These are phyloP conservation scores for Xanthoceras sorbifolium DNA, from an alignment of 345 rosid genomes.

Conservation along the genomic window DNA sequence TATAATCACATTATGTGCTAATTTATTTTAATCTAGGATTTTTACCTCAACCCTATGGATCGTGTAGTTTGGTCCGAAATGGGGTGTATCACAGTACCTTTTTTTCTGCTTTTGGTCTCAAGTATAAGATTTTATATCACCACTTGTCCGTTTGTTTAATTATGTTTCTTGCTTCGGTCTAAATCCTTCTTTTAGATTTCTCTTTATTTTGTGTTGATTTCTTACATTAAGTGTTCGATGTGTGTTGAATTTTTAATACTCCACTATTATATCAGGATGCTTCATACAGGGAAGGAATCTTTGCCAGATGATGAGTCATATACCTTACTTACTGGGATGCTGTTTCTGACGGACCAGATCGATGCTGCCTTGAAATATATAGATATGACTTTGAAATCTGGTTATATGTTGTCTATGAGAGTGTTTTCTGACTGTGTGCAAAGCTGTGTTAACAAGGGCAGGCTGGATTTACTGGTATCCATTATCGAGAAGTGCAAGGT, in stretches of 20 bases:
- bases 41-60: neutral
- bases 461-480: constrained; percentile 66
- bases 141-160: neutral
- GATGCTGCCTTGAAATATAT: constrained; percentile 71
- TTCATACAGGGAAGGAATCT: constrained; percentile 66
- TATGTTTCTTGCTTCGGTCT: neutral
- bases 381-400: constrained; percentile 62
- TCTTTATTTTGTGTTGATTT: constrained; percentile 7
- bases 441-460: constrained; percentile 53
- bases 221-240: neutral
- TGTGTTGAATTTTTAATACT: constrained; percentile 7
- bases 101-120: neutral
- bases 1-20: neutral
- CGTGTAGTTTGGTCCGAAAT: neutral
- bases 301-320: constrained; percentile 84
- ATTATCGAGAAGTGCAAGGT: constrained; percentile 95
- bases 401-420: constrained; percentile 52
- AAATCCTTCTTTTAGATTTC: neutral
- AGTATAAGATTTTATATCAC: neutral
- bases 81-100: neutral
- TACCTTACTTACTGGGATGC: constrained; percentile 66
- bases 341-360: constrained; percentile 43
- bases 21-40: neutral
- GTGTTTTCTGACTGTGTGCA: constrained; percentile 58
- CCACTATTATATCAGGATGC: constrained; percentile 69